These are phyloP conservation scores for Peronospora belbahrii DNA, from an alignment of 352 stramenopile genomes.

Conservation along the genomic window DNA sequence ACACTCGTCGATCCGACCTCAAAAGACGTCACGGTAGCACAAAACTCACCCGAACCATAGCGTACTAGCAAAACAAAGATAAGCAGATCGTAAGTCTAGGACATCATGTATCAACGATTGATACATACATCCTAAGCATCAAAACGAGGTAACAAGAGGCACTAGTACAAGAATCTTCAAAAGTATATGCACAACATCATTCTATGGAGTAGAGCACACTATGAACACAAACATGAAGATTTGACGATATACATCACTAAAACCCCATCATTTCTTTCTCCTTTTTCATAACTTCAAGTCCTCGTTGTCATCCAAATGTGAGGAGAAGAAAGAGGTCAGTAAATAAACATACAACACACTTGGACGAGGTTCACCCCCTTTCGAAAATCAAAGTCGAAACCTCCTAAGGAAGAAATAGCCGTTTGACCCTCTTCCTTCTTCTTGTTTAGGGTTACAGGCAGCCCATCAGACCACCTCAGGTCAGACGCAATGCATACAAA, in stretches of 20 bases:
- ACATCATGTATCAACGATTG: constrained; percentile 5
- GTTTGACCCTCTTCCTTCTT: constrained; percentile 1
- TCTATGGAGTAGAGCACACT: constrained; percentile 8
- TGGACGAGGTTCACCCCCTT: constrained; percentile 7
- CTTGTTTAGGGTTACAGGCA: constrained; percentile 65
- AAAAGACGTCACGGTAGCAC: constrained; percentile 4
- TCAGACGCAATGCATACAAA: constrained; percentile 22
- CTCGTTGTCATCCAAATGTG: constrained; percentile 11
- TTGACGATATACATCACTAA: constrained; percentile 26
- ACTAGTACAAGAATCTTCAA: constrained; percentile 5
- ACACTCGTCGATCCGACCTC: background rate
- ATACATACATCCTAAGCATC: constrained; percentile 6
- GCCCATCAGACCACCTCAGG: constrained; percentile 40
- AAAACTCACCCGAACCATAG: background rate
- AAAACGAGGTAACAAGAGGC: constrained; percentile 19
- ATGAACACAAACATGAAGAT: constrained; percentile 10
- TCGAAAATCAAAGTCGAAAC: background rate
- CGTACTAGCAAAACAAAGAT: constrained; percentile 5
- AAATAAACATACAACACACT: constrained; percentile 50
- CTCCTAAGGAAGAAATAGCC: constrained; percentile 3
- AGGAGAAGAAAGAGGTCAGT: constrained; percentile 73
- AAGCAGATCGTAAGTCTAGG: constrained; percentile 11
- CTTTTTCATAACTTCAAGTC: constrained; percentile 29
- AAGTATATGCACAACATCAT: constrained; percentile 8
- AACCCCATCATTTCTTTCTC: constrained; percentile 69